phyloP scores from a whole-genome alignment of 108 stramenopile genomes.

The Pseudonitzschia pungens region DNA sequence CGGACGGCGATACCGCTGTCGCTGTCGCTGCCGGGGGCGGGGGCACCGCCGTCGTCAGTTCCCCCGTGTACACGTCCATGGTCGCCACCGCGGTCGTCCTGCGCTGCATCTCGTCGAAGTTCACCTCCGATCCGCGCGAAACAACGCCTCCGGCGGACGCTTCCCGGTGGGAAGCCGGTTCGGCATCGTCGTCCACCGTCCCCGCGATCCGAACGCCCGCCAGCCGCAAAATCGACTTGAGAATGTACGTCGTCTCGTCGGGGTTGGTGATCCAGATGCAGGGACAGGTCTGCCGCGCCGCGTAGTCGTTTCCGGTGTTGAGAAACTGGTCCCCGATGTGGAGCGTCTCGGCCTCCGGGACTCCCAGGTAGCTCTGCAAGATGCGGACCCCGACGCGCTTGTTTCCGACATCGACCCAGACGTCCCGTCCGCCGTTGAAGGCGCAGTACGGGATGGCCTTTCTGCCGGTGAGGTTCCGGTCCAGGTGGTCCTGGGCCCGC shows the following conservation, averaged over 20 bases:
- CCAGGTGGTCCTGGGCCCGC: conserved; percentile 65
- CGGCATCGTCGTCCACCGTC: neutral
- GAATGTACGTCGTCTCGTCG: conserved; percentile 87
- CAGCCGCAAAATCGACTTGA: conserved; percentile 79
- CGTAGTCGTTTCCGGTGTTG: conserved; percentile 91
- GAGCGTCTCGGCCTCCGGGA: conserved; percentile 67
- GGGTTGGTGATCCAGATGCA: conserved; percentile 94
- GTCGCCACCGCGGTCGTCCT: conserved; percentile 51
- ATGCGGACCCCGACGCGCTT: conserved; percentile 90
- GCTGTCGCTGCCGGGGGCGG: no score
- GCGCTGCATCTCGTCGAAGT: conserved; percentile 75
- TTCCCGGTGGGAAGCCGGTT: no score
- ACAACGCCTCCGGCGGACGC: no score
- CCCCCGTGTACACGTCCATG: conserved; percentile 91
- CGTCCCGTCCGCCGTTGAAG: conserved; percentile 92
- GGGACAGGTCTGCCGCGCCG: conserved; percentile 79
- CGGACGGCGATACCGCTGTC: no score
- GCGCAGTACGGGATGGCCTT: conserved; percentile 79
- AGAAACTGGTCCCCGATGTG: conserved; percentile 93
- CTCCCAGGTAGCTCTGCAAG: conserved; percentile 75
- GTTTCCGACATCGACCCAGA: conserved; percentile 93
- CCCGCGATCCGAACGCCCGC: conserved; percentile 46
- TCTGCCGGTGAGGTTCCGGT: conserved; percentile 19
- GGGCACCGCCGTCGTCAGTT: conserved; percentile 29
- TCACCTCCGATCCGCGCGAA: conserved; percentile 32